Base-by-base conservation (phyloP, 116 monocot genomes). In the Thalassia testudinum region DNA sequence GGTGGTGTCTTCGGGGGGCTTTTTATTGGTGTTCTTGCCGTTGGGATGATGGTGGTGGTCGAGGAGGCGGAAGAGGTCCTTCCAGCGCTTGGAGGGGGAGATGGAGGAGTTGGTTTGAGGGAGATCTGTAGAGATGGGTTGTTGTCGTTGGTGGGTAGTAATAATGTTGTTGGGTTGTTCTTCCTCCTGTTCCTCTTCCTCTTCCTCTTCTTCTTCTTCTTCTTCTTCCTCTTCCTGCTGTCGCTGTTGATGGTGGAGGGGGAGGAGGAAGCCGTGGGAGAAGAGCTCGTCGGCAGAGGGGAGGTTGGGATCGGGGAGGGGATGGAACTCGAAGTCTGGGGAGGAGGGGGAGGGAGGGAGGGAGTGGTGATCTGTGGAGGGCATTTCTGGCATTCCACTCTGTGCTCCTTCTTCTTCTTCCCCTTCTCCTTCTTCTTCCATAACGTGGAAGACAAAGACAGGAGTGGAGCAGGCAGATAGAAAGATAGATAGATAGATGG, bases 241-340 rank as follows among this genome's bases (percentile, higher is more conserved):
- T n/a, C n/a, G n/a, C n/a, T n/a, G 68, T 42, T 75, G 68, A 28
- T 66, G 74, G 26, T 54, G 69, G 37, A 76, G 82, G 3, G 87
- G 82, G 47, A 79, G 79, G 42, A 88, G 62, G 47, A 88, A 68
- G 54, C 87, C 87, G 60, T 79, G 69, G 61, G 56, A 49, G 59
- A 88, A 76, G 61, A 88, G 79, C 61, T 88, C 76, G 58, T 88
- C 82, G 45, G 82, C 82, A 48, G 76, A 51, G 43, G 75, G 66
- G 53, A 77, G 72, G 5, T 47, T 20, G 40, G 40, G n/a, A n/a
- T n/a, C 40, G 40, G 7, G 40, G 11, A 22, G 21, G 13, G 74
- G 55, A 1, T 48, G 79, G 71, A 88, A 88, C 74, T 82, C 76
- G 65, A 88, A 88, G 64, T 88, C 87, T 19, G 78, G 70, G 0